Base-by-base conservation (phyloP, 495 filamentous ascomycete genomes). In the Penicillium salamii region DNA sequence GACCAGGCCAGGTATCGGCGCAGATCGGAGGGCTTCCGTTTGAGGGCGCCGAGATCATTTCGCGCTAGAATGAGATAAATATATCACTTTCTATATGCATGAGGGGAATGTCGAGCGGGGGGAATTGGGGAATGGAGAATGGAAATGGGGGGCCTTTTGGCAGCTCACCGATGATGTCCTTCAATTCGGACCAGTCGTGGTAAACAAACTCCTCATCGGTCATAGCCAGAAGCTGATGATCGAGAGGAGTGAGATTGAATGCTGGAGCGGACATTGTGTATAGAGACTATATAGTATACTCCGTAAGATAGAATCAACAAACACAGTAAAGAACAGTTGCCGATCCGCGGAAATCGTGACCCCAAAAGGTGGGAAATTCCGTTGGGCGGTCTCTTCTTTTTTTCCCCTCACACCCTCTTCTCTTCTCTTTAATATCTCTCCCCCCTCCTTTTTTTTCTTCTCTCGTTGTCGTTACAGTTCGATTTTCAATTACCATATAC, bases 1-100 rank as follows among this genome's bases (percentile, higher is more conserved):
- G 81, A 83, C 91, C 91, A 96, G 44, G 79, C 66, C 44, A 93
- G 83, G 67, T 97, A 97, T 39, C 87, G 86, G 60, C 81, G 76
- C 8, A 96, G 78, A 61, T 93, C 88, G 51, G 86, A 90, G 24
- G 92, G 92, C 65, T 82, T 84, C 49, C 92, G 82, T 67, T 88
- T 88, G 24, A 97, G 78, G 11, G 83, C 75, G 21, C 76, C 79
- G 56, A 96, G 86, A 37, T 87, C 77, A 62, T 95, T 93, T 18
- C 75, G 71, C 24, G 76, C 84, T 87, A 53, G 13, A 23, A 42
- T 54, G 44, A 44, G 37, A 41, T n/a, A n/a, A n/a, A n/a, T n/a
- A n/a, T n/a, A n/a, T n/a, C n/a, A n/a, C n/a, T n/a, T n/a, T n/a
- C n/a, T n/a, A n/a, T n/a, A 35, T 23, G 44, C 17, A 46, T 52